Base-by-base conservation (phyloP, 768 basidiomycete species). In the Pleurotus tuber-regium region DNA sequence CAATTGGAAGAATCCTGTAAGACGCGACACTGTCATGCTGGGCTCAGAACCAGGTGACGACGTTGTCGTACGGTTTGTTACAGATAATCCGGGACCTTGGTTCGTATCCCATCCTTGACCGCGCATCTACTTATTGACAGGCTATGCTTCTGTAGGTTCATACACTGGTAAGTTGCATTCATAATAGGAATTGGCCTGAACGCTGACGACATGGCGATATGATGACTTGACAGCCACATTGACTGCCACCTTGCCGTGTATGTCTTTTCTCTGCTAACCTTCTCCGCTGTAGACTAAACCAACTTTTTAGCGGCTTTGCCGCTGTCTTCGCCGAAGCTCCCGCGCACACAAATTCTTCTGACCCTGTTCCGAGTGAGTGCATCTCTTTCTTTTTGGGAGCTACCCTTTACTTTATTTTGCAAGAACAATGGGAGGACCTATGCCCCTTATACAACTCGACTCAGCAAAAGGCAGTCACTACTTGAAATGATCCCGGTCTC, bases 11-110 rank as follows among this genome's bases (percentile, higher is more conserved):
- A 61, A 70, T 52, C 69, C 70, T 2, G 63, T 70, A 5, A 59
- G 61, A 1, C 66, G 70, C 3, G 69, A 72, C 40, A 61, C 62
- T 9, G 70, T 71, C 7, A 59, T n/a, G 25, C 63, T 54, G 40
- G 69, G 66, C 4, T 23, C 31, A 1, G 56, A 54, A n/a, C 52
- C 56, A 8, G 57, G 57, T 14, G 66, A 66, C 23, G 57, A 61
- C 26, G 60, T 76, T n/a, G 77, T 75, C 1, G 71, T 86, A 48
- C 75, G 83, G 19, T 86, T 83, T 69, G 61, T 66, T 11, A 80
- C 85, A 2, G 80, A 88, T 62, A 87, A 73, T 52, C 51, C 69
- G 19, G 70, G 71, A 0, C 70, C 71, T 6, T 73, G 71, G 70
- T 29, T 5, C 25, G 43, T 16, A 4, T 78, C 58, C 66, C 73